Evolutionary conservation across 495 filamentous ascomycete species (phyloP).

Genomic region (Daldinia childiae): DNA sequence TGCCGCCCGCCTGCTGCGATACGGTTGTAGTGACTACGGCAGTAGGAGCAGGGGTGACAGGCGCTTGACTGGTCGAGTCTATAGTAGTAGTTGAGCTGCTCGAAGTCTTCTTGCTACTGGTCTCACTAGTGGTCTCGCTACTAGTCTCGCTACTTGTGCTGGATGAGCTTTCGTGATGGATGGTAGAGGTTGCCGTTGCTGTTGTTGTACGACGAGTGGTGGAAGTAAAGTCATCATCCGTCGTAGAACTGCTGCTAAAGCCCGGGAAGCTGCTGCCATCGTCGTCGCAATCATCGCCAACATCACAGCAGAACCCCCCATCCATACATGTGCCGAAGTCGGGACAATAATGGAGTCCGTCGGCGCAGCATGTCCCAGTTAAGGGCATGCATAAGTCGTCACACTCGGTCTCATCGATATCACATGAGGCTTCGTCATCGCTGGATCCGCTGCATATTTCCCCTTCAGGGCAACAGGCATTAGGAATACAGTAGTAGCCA

Average conservation of each 20-base stretch:
- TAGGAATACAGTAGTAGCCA: conserved; percentile 40
- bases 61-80: background rate
- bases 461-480: conserved; percentile 38
- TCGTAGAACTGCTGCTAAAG: conserved; percentile 6
- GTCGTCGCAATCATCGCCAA: conserved; percentile 29
- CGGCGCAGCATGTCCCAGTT: conserved; percentile 36
- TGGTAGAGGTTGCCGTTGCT: conserved; percentile 23
- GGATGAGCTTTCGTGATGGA: conserved; percentile 2
- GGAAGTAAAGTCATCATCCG: conserved; percentile 21
- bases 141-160: conserved; percentile 9
- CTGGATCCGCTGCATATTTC: conserved; percentile 31
- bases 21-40: conserved; percentile 22
- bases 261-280: conserved; percentile 11
- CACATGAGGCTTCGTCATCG: conserved; percentile 12
- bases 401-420: conserved; percentile 22
- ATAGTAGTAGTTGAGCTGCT: background rate
- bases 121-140: background rate
- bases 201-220: conserved; percentile 32
- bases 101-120: background rate
- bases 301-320: conserved; percentile 40
- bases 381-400: conserved; percentile 38
- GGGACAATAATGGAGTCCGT: conserved; percentile 32
- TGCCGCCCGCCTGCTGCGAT: conserved; percentile 31
- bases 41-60: conserved; percentile 17
- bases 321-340: conserved; percentile 39